Percentiles rank a stretch among this genome's conserved stretches.
These are phyloP conservation scores for Microsporum audouinii DNA, from an alignment of 2,329 filamentous ascomycete species.

Conservation along the genomic window DNA sequence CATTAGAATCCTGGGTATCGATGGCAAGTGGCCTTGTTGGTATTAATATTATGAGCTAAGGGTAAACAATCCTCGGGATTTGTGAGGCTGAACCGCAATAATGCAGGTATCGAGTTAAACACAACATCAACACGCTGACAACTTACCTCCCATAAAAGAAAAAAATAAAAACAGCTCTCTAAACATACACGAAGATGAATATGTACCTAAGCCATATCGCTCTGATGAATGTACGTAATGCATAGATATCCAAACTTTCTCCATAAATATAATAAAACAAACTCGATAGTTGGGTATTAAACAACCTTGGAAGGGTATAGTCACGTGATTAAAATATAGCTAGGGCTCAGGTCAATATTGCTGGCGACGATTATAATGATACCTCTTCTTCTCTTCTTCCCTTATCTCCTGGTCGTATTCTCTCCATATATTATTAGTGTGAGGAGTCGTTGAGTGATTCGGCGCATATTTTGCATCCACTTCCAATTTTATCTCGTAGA, in stretches of 20 bases:
- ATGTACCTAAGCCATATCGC: background rate
- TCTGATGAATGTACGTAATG: background rate
- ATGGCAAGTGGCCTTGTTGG: background rate
- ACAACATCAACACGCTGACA: background rate
- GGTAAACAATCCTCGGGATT: background rate
- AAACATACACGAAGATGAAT: background rate
- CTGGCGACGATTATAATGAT: background rate
- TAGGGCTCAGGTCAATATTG: background rate
- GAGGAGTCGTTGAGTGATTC: conserved; percentile 18
- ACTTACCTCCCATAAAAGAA: background rate
- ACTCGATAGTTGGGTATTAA: background rate
- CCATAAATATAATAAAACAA: background rate
- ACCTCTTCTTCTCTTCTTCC: background rate
- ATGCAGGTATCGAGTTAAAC: background rate
- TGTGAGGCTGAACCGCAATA: background rate
- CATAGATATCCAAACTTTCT: background rate
- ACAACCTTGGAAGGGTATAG: background rate
- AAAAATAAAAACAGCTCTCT: background rate
- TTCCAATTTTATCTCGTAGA: conserved; percentile 54
- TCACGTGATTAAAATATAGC: background rate
- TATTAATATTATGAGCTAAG: background rate
- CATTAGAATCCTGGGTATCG: background rate
- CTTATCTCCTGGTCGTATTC: background rate
- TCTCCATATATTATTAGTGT: background rate
- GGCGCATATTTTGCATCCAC: conserved; percentile 32